phyloP scores from a whole-genome alignment of 305 asterid genomes.

The Solanum hybrid region DNA sequence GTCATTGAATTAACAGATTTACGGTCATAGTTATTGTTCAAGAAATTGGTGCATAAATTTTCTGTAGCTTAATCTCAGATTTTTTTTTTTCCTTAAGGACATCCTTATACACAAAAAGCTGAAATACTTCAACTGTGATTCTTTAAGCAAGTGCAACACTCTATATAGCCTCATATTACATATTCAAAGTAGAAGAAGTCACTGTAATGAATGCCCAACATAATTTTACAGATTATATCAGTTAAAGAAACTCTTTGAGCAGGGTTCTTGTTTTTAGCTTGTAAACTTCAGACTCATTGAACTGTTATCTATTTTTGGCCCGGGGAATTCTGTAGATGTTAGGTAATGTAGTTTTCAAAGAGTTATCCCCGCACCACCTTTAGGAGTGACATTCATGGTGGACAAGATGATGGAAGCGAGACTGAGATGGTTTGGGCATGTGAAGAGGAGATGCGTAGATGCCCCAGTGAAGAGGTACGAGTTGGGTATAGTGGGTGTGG shows the following conservation, averaged over 20 bases:
- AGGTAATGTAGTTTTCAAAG: neutral
- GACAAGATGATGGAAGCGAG: neutral
- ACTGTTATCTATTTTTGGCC: neutral
- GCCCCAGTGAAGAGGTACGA: neutral
- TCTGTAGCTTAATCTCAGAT: neutral
- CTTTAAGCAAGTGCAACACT: neutral
- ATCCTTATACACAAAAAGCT: neutral
- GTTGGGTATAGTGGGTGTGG: neutral
- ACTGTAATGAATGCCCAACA: neutral
- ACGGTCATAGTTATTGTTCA: neutral
- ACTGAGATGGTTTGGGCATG: neutral
- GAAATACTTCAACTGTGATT: neutral
- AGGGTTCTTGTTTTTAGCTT: neutral
- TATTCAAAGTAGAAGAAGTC: neutral
- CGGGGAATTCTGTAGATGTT: neutral
- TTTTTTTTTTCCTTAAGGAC: neutral
- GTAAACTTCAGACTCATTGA: neutral
- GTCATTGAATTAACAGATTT: neutral
- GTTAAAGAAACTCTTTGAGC: neutral
- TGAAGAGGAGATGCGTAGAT: neutral
- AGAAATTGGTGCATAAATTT: neutral
- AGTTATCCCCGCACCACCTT: neutral
- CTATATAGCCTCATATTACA: neutral
- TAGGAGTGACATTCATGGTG: neutral
- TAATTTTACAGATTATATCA: neutral